Evolutionary conservation across 495 filamentous ascomycete genomes (phyloP).

Genomic region (Poronia punctata): DNA sequence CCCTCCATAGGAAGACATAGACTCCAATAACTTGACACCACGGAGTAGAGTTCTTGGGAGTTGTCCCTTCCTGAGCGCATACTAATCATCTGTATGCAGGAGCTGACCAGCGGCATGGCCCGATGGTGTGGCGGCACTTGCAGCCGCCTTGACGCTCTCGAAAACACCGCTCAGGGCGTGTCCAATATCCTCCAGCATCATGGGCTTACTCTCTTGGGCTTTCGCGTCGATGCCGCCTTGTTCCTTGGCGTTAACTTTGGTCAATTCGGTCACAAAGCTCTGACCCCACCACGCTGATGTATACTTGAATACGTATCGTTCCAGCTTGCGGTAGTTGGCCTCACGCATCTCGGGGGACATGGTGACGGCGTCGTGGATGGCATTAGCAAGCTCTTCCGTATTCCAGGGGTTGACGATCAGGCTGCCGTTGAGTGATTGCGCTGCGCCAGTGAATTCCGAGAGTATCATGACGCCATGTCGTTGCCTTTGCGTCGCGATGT

Average conservation of each 20-base stretch:
- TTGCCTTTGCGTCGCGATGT: slow-evolving; percentile 81
- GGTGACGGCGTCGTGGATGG: slow-evolving; percentile 76
- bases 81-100: too few relatives aligned
- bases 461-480: slow-evolving; percentile 84
- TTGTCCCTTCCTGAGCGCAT: too few relatives aligned
- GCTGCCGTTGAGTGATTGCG: slow-evolving; percentile 77
- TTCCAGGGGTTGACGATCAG: slow-evolving; percentile 91
- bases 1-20: too few relatives aligned
- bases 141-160: slow-evolving; percentile 23
- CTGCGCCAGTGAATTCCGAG: slow-evolving; percentile 87
- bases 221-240: slow-evolving; percentile 23
- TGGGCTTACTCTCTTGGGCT: slow-evolving; percentile 12
- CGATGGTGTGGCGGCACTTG: slow-evolving; percentile 24
- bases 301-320: slow-evolving; percentile 81
- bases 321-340: slow-evolving; percentile 72
- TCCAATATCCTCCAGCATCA: slow-evolving; percentile 18
- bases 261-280: slow-evolving; percentile 82
- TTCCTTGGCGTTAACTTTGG: slow-evolving; percentile 36
- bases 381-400: slow-evolving; percentile 76
- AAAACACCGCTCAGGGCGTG: slow-evolving; percentile 23
- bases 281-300: slow-evolving; percentile 98
- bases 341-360: slow-evolving; percentile 79
- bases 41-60: too few relatives aligned
- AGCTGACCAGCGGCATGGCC: slow-evolving; percentile 9
- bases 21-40: too few relatives aligned